Base-by-base conservation (phyloP, 768 basidiomycete species). In the Amanita polypyramis region DNA sequence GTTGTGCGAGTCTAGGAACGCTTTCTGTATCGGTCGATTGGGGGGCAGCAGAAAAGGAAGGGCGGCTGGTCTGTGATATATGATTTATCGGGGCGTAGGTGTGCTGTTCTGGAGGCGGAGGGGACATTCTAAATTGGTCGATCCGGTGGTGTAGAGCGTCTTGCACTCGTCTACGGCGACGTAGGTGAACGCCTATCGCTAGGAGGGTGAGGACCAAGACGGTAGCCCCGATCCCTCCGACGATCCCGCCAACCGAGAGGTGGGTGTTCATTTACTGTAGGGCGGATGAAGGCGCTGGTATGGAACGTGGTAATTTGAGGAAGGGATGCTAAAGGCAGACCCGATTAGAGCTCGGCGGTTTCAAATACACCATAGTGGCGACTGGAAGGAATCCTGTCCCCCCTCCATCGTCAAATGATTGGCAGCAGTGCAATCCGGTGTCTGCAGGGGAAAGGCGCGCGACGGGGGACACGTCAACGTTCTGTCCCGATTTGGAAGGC, bases 381-480 rank as follows among this genome's bases (percentile, higher is more conserved):
- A n/a, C n/a, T n/a, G n/a, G n/a, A n/a, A n/a, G n/a, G n/a, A n/a
- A n/a, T n/a, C n/a, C n/a, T n/a, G n/a, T n/a, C n/a, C n/a, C n/a
- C n/a, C n/a, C n/a, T n/a, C n/a, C n/a, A n/a, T n/a, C n/a, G n/a
- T n/a, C n/a, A n/a, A n/a, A n/a, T n/a, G n/a, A 25, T 7, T 11
- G 10, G 9, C 25, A 25, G 11, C n/a, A n/a, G n/a, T n/a, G n/a
- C n/a, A n/a, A n/a, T n/a, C n/a, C n/a, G n/a, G n/a, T n/a, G n/a
- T n/a, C n/a, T n/a, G n/a, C n/a, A n/a, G n/a, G n/a, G n/a, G n/a
- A n/a, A n/a, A n/a, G n/a, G n/a, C n/a, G n/a, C n/a, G n/a, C 29
- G 25, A 27, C 20, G 19, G 14, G 39, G 23, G 46, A 47, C 46
- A 47, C 46, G 46, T 47, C 25, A 36, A 39, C 46, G n/a, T n/a